These are phyloP conservation scores for Lentinula sp. DNA, from an alignment of 768 basidiomycete species.

Conservation along the genomic window DNA sequence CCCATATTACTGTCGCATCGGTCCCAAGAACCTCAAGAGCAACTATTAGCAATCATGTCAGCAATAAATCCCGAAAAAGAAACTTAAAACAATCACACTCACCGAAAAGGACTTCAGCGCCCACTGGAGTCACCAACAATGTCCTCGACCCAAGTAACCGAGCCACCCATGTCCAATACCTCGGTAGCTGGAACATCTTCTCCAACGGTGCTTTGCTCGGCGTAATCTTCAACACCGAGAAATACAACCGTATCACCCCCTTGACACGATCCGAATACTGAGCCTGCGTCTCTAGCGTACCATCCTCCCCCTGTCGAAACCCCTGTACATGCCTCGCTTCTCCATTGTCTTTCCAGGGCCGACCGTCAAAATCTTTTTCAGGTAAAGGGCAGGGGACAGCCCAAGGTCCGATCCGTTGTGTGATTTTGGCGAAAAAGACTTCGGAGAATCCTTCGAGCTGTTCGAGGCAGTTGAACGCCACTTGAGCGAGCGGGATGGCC, in stretches of 20 bases:
- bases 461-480: conserved; percentile 67
- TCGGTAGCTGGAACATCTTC: conserved; percentile 50
- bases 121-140: conserved; percentile 52
- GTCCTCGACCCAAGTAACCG: conserved; percentile 48
- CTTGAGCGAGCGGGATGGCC: conserved; percentile 75
- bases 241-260: conserved; percentile 86
- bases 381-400: conserved; percentile 64
- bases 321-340: conserved; percentile 50
- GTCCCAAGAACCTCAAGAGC: conserved; percentile 67
- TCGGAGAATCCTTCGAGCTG: conserved; percentile 53
- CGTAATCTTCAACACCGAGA: conserved; percentile 52
- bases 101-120: conserved; percentile 68
- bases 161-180: conserved; percentile 70
- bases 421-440: conserved; percentile 78
- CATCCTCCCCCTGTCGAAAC: conserved; percentile 33
- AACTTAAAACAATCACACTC: conserved; percentile 17
- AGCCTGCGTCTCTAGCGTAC: conserved; percentile 43
- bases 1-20: conserved; percentile 59
- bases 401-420: conserved; percentile 89
- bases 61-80: neutral
- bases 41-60: conserved; percentile 29
- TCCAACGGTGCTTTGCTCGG: conserved; percentile 38
- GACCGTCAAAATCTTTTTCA: conserved; percentile 40
- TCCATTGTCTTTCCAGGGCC: conserved; percentile 33
- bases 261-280: conserved; percentile 65